Evolutionary conservation across 257 asterid species (phyloP).

Genomic region (Agastache rugosa): DNA sequence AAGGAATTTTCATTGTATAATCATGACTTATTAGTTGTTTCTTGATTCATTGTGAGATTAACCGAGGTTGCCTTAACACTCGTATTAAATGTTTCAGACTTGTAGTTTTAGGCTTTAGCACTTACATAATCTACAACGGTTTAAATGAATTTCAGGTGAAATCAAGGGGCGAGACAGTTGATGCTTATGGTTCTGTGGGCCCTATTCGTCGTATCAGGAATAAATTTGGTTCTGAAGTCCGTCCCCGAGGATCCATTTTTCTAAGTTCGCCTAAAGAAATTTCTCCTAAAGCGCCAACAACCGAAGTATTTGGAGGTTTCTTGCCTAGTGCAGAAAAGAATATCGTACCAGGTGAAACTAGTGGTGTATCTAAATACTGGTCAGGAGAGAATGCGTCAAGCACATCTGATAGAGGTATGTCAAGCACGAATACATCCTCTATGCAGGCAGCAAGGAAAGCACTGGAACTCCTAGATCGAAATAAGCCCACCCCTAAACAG

Average conservation of each 20-base stretch:
- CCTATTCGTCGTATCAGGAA: constrained; percentile 74
- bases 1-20: constrained; percentile 1
- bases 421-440: constrained; percentile 42
- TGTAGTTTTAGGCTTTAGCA: constrained; percentile 1
- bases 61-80: constrained; percentile 6
- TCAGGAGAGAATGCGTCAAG: constrained; percentile 40
- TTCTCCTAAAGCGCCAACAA: constrained; percentile 42
- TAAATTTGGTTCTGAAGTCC: constrained; percentile 73
- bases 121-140: constrained; percentile 9
- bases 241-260: constrained; percentile 71
- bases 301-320: constrained; percentile 50
- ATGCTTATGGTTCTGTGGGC: constrained; percentile 78
- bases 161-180: constrained; percentile 50
- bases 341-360: constrained; percentile 56
- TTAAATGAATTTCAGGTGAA: constrained; percentile 57
- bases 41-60: constrained; percentile 25
- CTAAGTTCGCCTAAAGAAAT: constrained; percentile 50
- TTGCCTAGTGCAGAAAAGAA: constrained; percentile 49
- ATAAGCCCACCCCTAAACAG: constrained; percentile 76
- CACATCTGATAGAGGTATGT: constrained; percentile 40
- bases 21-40: constrained; percentile 8
- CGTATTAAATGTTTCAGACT: not conserved
- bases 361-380: constrained; percentile 51
- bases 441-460: constrained; percentile 57
- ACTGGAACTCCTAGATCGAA: constrained; percentile 74